Evolutionary conservation across 768 basidiomycete species (phyloP), one percentile per base, ranked within the genome.

Genomic region (Podaxis sp.): DNA sequence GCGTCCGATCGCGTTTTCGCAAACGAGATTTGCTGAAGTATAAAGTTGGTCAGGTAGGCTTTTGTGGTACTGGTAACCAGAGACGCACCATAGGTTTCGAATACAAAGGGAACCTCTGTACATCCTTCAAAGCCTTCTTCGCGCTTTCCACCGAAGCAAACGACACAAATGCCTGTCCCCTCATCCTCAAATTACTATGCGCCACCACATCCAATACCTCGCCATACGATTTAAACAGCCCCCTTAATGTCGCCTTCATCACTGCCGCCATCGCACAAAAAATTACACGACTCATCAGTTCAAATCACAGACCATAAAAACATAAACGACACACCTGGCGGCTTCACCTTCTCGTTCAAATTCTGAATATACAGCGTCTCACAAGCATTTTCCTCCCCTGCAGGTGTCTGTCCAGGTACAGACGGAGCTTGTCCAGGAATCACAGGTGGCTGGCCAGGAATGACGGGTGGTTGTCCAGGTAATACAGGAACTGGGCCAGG

Each of bases 311-410:
- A 38, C 1, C 42, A 27, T 11, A 10, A 59, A 10, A 46, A 61
- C 57, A 51, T 40, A 28, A 11, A 52, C 69, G 60, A 65, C 67
- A 46, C 50, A 88, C 89, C 87, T 58, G 87, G 86, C 38, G 91
- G 79, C 73, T 92, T 92, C 63, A 95, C 89, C 78, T 90, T 93
- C 77, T 98, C 95, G 70, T 98, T 97, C 66, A 98, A 75, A 75
- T 98, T 98, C 76, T 96, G 93, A 69, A 98, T 90, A 71, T 98
- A 98, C 25, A 97, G 80, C 4, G 95, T 97, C 73, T 97, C 95
- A 55, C 89, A 87, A 55, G 79, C 77, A 64, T 75, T 57, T 66
- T 88, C 85, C 54, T 79, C 79, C 32, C 64, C 32, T 3, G 35
- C 53, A 47, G 53, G 56, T 5, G 57, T 46, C 11, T 59, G 50